Evolutionary conservation across 495 filamentous ascomycete species (phyloP).

Genomic region (Parathielavia appendiculata): DNA sequence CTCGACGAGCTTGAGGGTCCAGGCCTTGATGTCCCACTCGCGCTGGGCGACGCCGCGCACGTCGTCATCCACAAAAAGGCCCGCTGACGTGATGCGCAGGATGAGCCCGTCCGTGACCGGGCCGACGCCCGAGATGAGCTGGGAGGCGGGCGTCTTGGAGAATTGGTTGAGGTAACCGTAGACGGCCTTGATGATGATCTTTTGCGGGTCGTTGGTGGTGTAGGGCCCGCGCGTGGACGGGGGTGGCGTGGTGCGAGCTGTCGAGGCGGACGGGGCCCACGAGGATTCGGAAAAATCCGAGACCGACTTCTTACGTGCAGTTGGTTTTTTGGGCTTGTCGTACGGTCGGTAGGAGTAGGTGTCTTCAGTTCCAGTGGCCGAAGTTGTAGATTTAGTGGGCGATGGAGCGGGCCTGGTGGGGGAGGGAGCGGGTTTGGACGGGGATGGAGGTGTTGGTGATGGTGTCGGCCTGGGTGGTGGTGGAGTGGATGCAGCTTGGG

Average conservation of each 20-base stretch:
- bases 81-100: conserved; percentile 78
- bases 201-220: conserved; percentile 81
- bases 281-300: conserved; percentile 78
- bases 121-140: conserved; percentile 69
- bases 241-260: conserved; percentile 79
- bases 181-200: conserved; percentile 89
- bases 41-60: conserved; percentile 77
- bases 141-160: conserved; percentile 70
- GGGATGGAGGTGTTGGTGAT: conserved; percentile 15
- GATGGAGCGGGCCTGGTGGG: conserved; percentile 10
- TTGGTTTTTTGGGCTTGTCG: conserved; percentile 59
- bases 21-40: conserved; percentile 98
- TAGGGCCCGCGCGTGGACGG: conserved; percentile 70
- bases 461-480: conserved; percentile 14
- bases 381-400: conserved; percentile 34
- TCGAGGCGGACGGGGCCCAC: conserved; percentile 74
- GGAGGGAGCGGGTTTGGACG: conserved; percentile 12
- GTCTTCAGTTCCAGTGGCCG: conserved; percentile 58
- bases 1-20: conserved; percentile 90
- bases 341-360: conserved; percentile 78
- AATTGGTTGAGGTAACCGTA: conserved; percentile 84
- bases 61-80: conserved; percentile 95
- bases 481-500: conserved; percentile 17
- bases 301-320: conserved; percentile 46
- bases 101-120: conserved; percentile 82